Percentiles rank a stretch among this genome's conserved stretches.
These are phyloP conservation scores for Citeromyces siamensis DNA, from an alignment of 1,139 yeast genomes.

Conservation along the genomic window DNA sequence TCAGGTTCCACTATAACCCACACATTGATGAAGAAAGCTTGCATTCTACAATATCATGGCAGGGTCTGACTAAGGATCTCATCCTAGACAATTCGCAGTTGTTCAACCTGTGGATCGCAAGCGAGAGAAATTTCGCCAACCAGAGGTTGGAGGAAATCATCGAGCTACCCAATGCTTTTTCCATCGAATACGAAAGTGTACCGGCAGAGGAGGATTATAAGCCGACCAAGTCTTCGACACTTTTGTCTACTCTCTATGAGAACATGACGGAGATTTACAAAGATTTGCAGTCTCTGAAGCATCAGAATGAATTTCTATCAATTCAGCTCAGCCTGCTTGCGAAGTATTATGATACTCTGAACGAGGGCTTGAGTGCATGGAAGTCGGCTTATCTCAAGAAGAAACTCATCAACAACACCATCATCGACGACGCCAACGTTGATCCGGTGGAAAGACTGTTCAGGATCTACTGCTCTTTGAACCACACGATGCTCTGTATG, in stretches of 20 bases:
- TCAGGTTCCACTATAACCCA: slow-evolving; percentile 10
- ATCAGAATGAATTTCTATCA: slow-evolving; percentile 56
- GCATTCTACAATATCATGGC: slow-evolving; percentile 24
- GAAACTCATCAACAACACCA: slow-evolving; percentile 15
- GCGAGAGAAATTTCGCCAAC: slow-evolving; percentile 47
- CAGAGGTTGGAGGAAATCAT: slow-evolving; percentile 50
- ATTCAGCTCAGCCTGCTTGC: slow-evolving; percentile 59
- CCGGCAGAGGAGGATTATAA: slow-evolving; percentile 26
- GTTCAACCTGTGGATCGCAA: slow-evolving; percentile 52
- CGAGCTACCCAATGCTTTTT: slow-evolving; percentile 34
- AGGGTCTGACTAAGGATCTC: slow-evolving; percentile 46
- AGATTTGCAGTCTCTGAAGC: slow-evolving; percentile 43
- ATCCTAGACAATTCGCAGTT: slow-evolving; percentile 27
- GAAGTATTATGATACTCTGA: slow-evolving; percentile 39
- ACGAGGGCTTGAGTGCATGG: slow-evolving; percentile 31
- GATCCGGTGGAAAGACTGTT: slow-evolving; percentile 1
- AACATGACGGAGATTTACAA: slow-evolving; percentile 54
- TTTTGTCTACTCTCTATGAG: slow-evolving; percentile 49
- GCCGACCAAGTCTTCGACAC: slow-evolving; percentile 60
- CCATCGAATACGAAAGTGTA: slow-evolving; percentile 50
- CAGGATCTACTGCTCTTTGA: neutral
- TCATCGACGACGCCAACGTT: neutral
- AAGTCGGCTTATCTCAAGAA: slow-evolving; percentile 28
- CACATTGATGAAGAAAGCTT: neutral
- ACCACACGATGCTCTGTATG: neutral